A percentile compares a stretch with the other conserved stretches of the same genome.
phyloP scores from a whole-genome alignment of 2,329 filamentous ascomycete genomes.

The Lachnum nothofagi region DNA sequence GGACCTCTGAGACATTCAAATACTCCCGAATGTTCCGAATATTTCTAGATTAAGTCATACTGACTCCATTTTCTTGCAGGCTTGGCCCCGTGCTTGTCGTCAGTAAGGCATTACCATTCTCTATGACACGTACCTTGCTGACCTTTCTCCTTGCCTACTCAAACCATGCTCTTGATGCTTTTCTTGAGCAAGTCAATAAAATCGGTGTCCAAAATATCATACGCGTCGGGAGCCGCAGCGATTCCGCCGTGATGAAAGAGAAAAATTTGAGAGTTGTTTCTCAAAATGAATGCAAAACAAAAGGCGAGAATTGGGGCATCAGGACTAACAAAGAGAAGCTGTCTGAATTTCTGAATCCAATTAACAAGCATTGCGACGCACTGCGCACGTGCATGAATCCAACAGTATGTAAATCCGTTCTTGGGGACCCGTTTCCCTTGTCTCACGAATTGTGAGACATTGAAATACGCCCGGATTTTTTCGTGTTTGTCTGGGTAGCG shows the following conservation, averaged over 20 bases:
- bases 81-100: too few species aligned
- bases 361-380: slow-evolving; percentile 1
- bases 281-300: slow-evolving; percentile 14
- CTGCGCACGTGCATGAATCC: neutral
- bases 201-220: slow-evolving; percentile 42
- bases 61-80: too few species aligned
- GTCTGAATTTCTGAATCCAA: slow-evolving; percentile 6
- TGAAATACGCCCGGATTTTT: too few species aligned
- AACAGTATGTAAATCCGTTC: too few species aligned
- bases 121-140: too few species aligned
- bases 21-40: too few species aligned
- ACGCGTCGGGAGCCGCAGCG: slow-evolving; percentile 39
- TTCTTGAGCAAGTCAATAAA: slow-evolving; percentile 46
- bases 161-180: slow-evolving; percentile 33
- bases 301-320: slow-evolving; percentile 14
- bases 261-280: slow-evolving; percentile 25
- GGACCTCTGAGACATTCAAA: too few species aligned
- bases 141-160: slow-evolving; percentile 27
- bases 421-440: too few species aligned
- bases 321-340: slow-evolving; percentile 8
- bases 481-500: too few species aligned
- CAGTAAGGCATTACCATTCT: too few species aligned
- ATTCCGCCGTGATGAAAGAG: slow-evolving; percentile 17
- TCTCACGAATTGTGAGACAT: too few species aligned
- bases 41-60: too few species aligned